Evolutionary conservation across 495 filamentous ascomycete species (phyloP).

Genomic region (Penicillium taxi): DNA sequence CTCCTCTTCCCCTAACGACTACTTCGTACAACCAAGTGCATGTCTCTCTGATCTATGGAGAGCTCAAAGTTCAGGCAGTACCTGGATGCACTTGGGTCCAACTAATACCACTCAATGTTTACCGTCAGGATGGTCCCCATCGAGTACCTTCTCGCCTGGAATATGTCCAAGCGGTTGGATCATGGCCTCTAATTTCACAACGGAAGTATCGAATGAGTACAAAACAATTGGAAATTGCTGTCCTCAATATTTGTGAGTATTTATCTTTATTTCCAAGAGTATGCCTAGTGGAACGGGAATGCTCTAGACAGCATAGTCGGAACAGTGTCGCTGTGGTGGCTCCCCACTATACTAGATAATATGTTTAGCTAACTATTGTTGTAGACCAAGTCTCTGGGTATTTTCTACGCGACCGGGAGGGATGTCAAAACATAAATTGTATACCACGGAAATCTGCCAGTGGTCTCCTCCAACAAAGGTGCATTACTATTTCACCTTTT

Average conservation of each 20-base stretch:
- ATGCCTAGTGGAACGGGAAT: too few relatives aligned
- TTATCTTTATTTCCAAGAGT: too few relatives aligned
- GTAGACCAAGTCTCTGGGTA: neutral
- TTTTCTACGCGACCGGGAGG: neutral
- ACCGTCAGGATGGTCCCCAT: slow-evolving; percentile 4
- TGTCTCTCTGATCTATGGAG: slow-evolving; percentile 7
- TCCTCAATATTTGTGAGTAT: neutral
- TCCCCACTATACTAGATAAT: too few relatives aligned
- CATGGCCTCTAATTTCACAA: neutral
- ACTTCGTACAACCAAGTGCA: slow-evolving; percentile 5
- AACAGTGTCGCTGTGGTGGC: too few relatives aligned
- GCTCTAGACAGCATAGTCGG: too few relatives aligned
- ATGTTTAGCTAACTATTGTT: neutral
- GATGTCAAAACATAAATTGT: neutral
- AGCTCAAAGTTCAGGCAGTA: neutral
- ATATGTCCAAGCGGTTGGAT: slow-evolving; percentile 5
- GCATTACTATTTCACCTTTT: neutral
- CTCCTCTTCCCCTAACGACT: slow-evolving; percentile 6
- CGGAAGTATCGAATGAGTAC: too few relatives aligned
- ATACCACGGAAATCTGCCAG: neutral
- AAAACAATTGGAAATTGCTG: slow-evolving; percentile 1
- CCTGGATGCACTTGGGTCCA: slow-evolving; percentile 8
- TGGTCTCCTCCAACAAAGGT: neutral
- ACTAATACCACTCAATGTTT: slow-evolving; percentile 3
- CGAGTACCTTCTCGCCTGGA: slow-evolving; percentile 5